Evolutionary conservation across 352 stramenopile genomes (phyloP).

Genomic region (Pythium brachiatum): DNA sequence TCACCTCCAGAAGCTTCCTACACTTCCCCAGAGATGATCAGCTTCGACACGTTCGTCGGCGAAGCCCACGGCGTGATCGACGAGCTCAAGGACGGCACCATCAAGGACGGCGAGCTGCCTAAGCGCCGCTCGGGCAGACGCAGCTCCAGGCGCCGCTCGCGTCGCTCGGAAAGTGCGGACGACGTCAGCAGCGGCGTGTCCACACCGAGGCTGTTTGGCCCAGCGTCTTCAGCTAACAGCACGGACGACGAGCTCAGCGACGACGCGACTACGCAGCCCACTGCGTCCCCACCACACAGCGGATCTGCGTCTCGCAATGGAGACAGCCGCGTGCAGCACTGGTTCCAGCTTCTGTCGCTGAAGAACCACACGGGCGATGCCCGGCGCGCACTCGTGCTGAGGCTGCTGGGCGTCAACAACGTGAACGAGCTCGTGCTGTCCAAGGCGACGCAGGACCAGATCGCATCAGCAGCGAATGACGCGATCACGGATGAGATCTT

Average conservation of each 20-base stretch:
- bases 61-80: constrained; percentile 31
- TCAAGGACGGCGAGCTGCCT: constrained; percentile 3
- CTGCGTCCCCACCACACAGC: neutral
- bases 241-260: constrained; percentile 26
- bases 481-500: constrained; percentile 74
- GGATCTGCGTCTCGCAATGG: neutral
- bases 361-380: constrained; percentile 54
- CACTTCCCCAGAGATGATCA: constrained; percentile 56
- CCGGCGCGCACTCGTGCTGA: constrained; percentile 50
- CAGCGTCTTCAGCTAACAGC: constrained; percentile 19
- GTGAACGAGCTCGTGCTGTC: constrained; percentile 64
- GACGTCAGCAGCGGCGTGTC: neutral
- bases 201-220: constrained; percentile 9
- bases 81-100: constrained; percentile 33
- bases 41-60: constrained; percentile 72
- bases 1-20: neutral
- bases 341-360: constrained; percentile 63
- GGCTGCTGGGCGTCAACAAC: constrained; percentile 49
- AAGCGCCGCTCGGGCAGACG: constrained; percentile 1
- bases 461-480: constrained; percentile 64
- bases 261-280: constrained; percentile 28
- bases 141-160: constrained; percentile 19
- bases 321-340: constrained; percentile 38
- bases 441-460: constrained; percentile 65
- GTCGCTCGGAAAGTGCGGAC: constrained; percentile 12